phyloP scores from a whole-genome alignment of 2,329 filamentous ascomycete species.

The Drechslerella dactyloides region DNA sequence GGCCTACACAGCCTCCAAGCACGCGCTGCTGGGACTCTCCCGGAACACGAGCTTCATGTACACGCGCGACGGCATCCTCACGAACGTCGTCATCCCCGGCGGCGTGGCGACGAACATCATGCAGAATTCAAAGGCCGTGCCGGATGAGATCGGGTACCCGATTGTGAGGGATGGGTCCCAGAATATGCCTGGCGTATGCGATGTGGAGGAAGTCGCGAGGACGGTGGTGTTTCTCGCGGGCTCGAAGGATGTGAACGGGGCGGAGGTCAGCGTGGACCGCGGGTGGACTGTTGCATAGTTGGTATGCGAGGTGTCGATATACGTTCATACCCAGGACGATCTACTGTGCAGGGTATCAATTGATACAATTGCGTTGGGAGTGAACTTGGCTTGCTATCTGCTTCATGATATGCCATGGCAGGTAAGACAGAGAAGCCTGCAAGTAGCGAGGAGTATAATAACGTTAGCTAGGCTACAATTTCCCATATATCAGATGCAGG shows the following conservation, averaged over 20 bases:
- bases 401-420: no score
- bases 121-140: conserved; percentile 15
- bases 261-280: conserved; percentile 17
- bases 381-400: background rate
- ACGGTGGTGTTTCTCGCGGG: conserved; percentile 61
- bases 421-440: no score
- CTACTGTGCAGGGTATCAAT: background rate
- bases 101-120: conserved; percentile 15
- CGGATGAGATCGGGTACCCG: conserved; percentile 1
- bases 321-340: no score
- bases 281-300: conserved; percentile 17
- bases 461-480: background rate
- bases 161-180: background rate
- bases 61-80: conserved; percentile 12
- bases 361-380: background rate
- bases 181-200: conserved; percentile 19
- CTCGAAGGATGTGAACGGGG: conserved; percentile 49
- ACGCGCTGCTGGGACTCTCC: conserved; percentile 23
- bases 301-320: background rate
- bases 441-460: no score
- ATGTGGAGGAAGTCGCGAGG: conserved; percentile 57
- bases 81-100: conserved; percentile 13
- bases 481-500: no score
- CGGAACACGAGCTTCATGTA: conserved; percentile 17
- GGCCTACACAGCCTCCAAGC: conserved; percentile 24